Evolutionary conservation across 1,139 yeast genomes (phyloP).

Genomic region (Zhuliangozyma parablackwelliae): DNA sequence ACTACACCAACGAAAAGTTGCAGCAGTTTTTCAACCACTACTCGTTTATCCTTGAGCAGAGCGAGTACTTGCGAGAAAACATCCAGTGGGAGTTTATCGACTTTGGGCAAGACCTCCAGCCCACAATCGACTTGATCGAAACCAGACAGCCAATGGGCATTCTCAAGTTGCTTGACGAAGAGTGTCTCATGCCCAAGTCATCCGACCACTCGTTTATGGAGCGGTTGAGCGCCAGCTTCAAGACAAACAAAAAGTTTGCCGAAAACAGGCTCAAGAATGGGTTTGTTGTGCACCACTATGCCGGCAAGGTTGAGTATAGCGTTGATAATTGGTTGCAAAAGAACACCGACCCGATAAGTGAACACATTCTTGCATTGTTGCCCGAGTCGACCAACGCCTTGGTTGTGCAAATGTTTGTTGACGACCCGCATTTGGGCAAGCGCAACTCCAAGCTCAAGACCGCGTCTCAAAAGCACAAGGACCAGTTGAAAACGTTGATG

Average conservation of each 20-base stretch:
- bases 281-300: constrained; percentile 85
- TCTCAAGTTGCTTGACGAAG: constrained; percentile 88
- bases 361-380: constrained; percentile 58
- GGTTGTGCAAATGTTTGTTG: constrained; percentile 22
- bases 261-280: constrained; percentile 68
- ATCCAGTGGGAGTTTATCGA: constrained; percentile 96
- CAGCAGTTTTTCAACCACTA: constrained; percentile 98
- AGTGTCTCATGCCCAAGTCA: constrained; percentile 90
- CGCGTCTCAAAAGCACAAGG: constrained; percentile 81
- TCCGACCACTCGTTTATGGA: constrained; percentile 80
- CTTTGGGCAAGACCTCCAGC: constrained; percentile 94
- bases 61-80: constrained; percentile 88
- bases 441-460: constrained; percentile 52
- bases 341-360: constrained; percentile 90
- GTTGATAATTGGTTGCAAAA: constrained; percentile 93
- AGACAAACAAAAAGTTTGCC: constrained; percentile 53
- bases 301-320: constrained; percentile 90
- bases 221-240: constrained; percentile 65
- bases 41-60: constrained; percentile 94
- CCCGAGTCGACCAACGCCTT: constrained; percentile 55
- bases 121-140: constrained; percentile 90
- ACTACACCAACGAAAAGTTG: constrained; percentile 90
- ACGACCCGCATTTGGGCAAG: constrained; percentile 17
- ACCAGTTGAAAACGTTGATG: constrained; percentile 72
- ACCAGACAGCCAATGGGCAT: constrained; percentile 74